Percentiles rank a stretch among this genome's conserved stretches.
phyloP scores from a whole-genome alignment of 805 yeast species.

The Naumovozyma castellii region DNA sequence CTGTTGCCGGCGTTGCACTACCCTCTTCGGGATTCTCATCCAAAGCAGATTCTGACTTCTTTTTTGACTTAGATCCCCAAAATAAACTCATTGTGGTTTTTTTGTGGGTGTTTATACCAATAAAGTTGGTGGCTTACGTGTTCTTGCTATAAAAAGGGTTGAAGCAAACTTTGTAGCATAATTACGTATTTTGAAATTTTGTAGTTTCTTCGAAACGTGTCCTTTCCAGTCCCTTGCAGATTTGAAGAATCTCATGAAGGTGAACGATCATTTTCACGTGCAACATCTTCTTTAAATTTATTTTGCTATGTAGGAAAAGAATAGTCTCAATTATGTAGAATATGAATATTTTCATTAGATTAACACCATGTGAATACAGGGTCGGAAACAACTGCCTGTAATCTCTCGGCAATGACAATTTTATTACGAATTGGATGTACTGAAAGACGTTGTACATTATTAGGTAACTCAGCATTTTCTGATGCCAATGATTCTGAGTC shows the following conservation, averaged over 20 bases:
- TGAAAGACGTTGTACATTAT: neutral
- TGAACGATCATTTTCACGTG: no score
- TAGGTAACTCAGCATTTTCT: neutral
- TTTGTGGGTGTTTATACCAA: neutral
- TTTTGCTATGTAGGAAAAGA: no score
- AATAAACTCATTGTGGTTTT: slow-evolving; percentile 7
- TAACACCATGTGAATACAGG: slow-evolving; percentile 65
- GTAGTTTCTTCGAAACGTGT: neutral
- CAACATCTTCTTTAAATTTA: no score
- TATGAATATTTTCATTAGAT: no score
- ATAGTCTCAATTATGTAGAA: no score
- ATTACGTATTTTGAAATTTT: no score
- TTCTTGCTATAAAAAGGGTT: neutral
- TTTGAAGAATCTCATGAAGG: no score
- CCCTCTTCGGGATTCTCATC: neutral
- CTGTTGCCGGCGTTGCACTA: neutral
- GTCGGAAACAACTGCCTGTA: slow-evolving; percentile 45
- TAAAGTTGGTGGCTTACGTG: no score
- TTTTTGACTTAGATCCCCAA: slow-evolving; percentile 7
- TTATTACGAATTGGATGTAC: slow-evolving; percentile 20
- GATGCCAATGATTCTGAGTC: neutral
- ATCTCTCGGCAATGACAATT: slow-evolving; percentile 49
- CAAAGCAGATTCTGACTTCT: neutral
- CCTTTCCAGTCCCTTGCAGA: no score
- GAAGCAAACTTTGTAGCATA: neutral